Percentiles rank a stretch among this genome's conserved stretches.
Conservation (phyloP, 441 rosid species). For the Hypseocharis bilobata region DNA sequence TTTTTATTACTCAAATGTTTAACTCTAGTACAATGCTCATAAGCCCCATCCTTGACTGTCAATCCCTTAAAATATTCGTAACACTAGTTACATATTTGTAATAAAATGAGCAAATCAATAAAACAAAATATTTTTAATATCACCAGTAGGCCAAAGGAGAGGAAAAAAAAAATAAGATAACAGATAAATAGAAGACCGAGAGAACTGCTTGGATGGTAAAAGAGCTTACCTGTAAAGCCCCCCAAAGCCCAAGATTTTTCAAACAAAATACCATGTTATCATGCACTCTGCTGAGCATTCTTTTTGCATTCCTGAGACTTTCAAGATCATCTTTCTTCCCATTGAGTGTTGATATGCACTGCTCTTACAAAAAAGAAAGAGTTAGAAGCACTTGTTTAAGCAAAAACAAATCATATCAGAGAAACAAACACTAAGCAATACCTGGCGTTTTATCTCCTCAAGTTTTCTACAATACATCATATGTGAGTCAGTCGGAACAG, state of each 20-base stretch:
- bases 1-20: neutral
- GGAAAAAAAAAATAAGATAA: neutral
- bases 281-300: conserved; percentile 52
- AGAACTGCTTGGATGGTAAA: conserved; percentile 11
- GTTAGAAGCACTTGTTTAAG: conserved; percentile 17
- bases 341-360: conserved; percentile 57
- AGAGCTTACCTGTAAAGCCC: conserved; percentile 63
- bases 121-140: neutral
- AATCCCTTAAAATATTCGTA: neutral
- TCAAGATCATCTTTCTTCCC: conserved; percentile 39
- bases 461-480: conserved; percentile 32
- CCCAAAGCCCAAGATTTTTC: conserved; percentile 75
- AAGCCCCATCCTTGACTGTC: neutral
- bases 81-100: neutral
- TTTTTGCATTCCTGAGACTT: conserved; percentile 48
- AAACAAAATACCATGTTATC: conserved; percentile 54
- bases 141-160: neutral
- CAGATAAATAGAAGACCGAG: neutral
- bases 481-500: conserved; percentile 34
- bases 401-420: conserved; percentile 20
- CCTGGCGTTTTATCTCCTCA: conserved; percentile 53
- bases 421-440: conserved; percentile 23
- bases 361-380: conserved; percentile 30
- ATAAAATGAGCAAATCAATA: neutral
- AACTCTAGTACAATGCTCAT: neutral